Evolutionary conservation across 306 rosid species (phyloP).

Genomic region (Lathyrus sativus): DNA sequence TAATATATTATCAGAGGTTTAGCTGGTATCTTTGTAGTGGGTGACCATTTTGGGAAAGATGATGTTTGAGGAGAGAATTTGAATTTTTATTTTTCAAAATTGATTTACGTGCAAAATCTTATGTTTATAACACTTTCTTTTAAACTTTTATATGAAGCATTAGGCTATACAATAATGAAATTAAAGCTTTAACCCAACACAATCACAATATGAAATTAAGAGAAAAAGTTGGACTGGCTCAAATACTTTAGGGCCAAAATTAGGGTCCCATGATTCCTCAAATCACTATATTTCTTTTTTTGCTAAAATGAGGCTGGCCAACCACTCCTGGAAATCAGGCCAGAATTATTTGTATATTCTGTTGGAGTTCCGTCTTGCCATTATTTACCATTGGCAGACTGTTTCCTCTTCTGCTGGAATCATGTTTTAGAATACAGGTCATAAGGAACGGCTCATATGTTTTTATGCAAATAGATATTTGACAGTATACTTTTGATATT

Average conservation of each 20-base stretch:
- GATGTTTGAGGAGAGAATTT: neutral
- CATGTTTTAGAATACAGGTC: slow-evolving; percentile 13
- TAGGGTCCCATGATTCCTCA: slow-evolving; percentile 1
- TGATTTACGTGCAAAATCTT: slow-evolving; percentile 17
- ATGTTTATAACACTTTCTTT: neutral
- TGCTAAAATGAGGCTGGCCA: neutral
- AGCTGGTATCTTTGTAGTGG: slow-evolving; percentile 14
- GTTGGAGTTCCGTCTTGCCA: slow-evolving; percentile 5
- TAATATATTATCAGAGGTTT: neutral
- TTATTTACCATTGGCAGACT: neutral
- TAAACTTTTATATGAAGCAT: slow-evolving; percentile 1
- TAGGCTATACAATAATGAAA: slow-evolving; percentile 6
- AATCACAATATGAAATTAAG: neutral
- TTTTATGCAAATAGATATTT: slow-evolving; percentile 15
- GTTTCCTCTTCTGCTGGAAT: slow-evolving; percentile 24
- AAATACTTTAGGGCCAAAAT: slow-evolving; percentile 23
- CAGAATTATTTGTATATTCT: neutral
- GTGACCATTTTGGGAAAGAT: slow-evolving; percentile 2
- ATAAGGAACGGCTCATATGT: slow-evolving; percentile 8
- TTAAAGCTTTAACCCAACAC: slow-evolving; percentile 10
- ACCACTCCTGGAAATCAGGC: neutral
- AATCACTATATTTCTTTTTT: neutral
- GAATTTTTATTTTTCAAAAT: slow-evolving; percentile 5
- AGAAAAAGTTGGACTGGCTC: slow-evolving; percentile 1
- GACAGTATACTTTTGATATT: slow-evolving; percentile 30